Evolutionary conservation across 2,329 filamentous ascomycete genomes (phyloP).

Genomic region (Penicillium sp.): DNA sequence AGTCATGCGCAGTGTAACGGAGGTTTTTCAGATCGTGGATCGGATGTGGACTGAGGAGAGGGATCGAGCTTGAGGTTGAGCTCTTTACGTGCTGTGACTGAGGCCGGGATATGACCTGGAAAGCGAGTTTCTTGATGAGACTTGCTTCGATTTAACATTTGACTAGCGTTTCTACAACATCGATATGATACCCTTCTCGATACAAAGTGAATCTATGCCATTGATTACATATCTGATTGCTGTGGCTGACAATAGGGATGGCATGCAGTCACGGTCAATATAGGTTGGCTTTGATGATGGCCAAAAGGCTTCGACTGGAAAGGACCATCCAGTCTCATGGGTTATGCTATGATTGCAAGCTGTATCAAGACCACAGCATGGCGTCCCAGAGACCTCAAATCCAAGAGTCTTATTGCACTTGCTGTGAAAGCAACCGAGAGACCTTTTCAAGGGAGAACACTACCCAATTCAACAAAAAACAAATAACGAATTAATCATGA

Average conservation of each 20-base stretch:
- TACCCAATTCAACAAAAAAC: background rate
- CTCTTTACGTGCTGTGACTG: background rate
- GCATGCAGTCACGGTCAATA: too few relatives aligned
- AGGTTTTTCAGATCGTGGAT: slow-evolving; percentile 91
- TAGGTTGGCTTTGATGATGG: too few relatives aligned
- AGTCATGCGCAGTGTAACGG: slow-evolving; percentile 80
- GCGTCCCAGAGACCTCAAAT: too few relatives aligned
- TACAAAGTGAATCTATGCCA: background rate
- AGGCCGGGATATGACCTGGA: background rate
- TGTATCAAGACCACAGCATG: too few relatives aligned
- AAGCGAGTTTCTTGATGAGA: background rate
- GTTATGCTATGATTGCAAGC: too few relatives aligned
- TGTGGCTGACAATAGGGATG: background rate
- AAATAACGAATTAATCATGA: slow-evolving; percentile 24
- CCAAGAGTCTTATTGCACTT: too few relatives aligned
- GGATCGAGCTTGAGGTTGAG: slow-evolving; percentile 28
- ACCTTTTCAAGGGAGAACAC: background rate
- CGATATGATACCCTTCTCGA: slow-evolving; percentile 10
- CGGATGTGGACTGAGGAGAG: slow-evolving; percentile 73
- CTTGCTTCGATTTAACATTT: slow-evolving; percentile 12
- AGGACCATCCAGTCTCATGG: too few relatives aligned
- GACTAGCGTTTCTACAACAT: slow-evolving; percentile 12
- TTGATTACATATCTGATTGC: background rate
- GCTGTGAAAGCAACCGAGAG: too few relatives aligned
- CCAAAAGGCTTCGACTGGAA: too few relatives aligned